Evolutionary conservation across 768 basidiomycete species (phyloP).

Genomic region (Gyrodon lividus): DNA sequence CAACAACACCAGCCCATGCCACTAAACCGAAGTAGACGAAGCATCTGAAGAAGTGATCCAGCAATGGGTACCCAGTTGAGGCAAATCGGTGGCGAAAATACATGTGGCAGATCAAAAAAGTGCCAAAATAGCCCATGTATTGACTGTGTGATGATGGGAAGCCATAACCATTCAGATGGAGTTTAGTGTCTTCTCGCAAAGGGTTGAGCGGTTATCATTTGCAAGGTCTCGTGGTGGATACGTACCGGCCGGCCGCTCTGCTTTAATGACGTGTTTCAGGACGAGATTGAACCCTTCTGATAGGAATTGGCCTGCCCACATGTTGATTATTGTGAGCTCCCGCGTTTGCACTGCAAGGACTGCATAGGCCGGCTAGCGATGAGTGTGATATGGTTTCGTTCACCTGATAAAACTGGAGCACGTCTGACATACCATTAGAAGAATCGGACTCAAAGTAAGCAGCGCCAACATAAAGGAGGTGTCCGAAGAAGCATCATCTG

Average conservation of each 20-base stretch:
- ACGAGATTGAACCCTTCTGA: slow-evolving; percentile 71
- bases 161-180: slow-evolving; percentile 62
- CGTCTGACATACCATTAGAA: slow-evolving; percentile 58
- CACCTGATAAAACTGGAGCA: not conserved
- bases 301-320: slow-evolving; percentile 79
- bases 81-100: slow-evolving; percentile 66
- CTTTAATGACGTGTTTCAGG: slow-evolving; percentile 64
- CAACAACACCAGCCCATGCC: slow-evolving; percentile 62
- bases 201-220: slow-evolving; percentile 2
- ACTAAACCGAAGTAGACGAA: slow-evolving; percentile 49
- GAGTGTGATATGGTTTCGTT: slow-evolving; percentile 4
- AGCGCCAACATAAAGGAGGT: slow-evolving; percentile 59
- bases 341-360: slow-evolving; percentile 72
- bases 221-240: not conserved
- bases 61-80: slow-evolving; percentile 45
- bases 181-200: slow-evolving; percentile 10
- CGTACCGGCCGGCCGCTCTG: slow-evolving; percentile 68
- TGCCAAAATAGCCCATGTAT: slow-evolving; percentile 84
- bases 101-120: slow-evolving; percentile 74
- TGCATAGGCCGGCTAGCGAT: slow-evolving; percentile 70
- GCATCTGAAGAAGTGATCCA: slow-evolving; percentile 53
- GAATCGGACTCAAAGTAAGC: slow-evolving; percentile 65
- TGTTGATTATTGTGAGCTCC: slow-evolving; percentile 74
- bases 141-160: slow-evolving; percentile 90
- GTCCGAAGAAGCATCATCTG: slow-evolving; percentile 63